Conservation (phyloP, 1,284 basidiomycete species). For the Cryptococcus sp. region DNA sequence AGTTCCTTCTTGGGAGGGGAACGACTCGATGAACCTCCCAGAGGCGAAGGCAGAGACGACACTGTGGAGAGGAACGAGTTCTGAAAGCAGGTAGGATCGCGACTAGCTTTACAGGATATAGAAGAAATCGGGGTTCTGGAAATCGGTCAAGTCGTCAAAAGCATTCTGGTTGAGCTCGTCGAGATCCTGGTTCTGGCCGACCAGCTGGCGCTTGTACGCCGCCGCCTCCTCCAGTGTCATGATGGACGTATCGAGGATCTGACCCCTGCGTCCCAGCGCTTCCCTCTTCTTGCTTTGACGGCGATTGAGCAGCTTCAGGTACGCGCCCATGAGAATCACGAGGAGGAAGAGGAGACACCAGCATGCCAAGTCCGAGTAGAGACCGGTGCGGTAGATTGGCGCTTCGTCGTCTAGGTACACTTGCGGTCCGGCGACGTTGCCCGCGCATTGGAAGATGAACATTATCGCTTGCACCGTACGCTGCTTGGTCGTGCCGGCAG, state of each 20-base stretch:
- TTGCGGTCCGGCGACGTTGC: slow-evolving; percentile 29
- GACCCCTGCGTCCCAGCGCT: slow-evolving; percentile 40
- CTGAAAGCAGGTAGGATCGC: no score
- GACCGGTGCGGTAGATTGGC: slow-evolving; percentile 25
- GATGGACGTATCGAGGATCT: slow-evolving; percentile 23
- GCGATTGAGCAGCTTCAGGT: slow-evolving; percentile 55
- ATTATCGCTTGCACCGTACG: slow-evolving; percentile 23
- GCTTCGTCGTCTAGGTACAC: slow-evolving; percentile 25
- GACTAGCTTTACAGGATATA: slow-evolving; percentile 32
- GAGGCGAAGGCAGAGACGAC: no score
- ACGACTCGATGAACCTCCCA: no score
- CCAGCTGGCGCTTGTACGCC: slow-evolving; percentile 11
- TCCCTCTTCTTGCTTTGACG: slow-evolving; percentile 51
- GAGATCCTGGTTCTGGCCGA: neutral
- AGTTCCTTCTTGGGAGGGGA: no score
- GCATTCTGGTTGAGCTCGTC: slow-evolving; percentile 47
- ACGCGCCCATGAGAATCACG: slow-evolving; percentile 40
- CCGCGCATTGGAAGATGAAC: slow-evolving; percentile 32
- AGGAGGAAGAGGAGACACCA: slow-evolving; percentile 20
- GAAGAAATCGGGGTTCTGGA: slow-evolving; percentile 57
- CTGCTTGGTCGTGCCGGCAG: slow-evolving; percentile 36
- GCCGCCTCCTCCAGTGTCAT: slow-evolving; percentile 49
- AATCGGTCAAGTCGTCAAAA: slow-evolving; percentile 57
- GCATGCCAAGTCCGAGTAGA: slow-evolving; percentile 22
- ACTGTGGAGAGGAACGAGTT: no score